A percentile compares a stretch with the other conserved stretches of the same genome.
Evolutionary conservation across 306 rosid genomes (phyloP).

Genomic region (Cercis canadensis): DNA sequence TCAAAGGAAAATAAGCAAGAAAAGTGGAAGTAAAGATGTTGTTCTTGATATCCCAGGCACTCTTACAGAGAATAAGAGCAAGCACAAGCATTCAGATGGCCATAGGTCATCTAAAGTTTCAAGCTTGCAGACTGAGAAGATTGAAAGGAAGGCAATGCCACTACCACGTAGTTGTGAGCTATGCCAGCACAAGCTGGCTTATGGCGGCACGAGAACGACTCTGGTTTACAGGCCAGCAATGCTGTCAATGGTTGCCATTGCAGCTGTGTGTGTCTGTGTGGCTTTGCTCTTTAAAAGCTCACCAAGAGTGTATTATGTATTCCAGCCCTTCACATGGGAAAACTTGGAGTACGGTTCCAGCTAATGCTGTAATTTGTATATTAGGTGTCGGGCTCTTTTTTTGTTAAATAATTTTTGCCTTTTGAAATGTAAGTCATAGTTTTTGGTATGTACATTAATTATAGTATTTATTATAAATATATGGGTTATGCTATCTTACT

Average conservation of each 20-base stretch:
- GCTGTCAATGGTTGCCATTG: constrained; percentile 86
- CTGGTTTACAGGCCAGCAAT: constrained; percentile 76
- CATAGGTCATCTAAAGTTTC: constrained; percentile 45
- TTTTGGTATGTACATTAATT: constrained; percentile 36
- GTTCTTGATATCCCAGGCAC: constrained; percentile 62
- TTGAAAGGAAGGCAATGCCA: too few relatives aligned
- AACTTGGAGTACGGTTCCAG: constrained; percentile 67
- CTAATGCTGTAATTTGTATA: constrained; percentile 40
- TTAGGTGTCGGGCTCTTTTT: constrained; percentile 32
- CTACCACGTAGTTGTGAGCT: constrained; percentile 43
- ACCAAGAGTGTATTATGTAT: constrained; percentile 66
- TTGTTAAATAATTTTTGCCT: neutral
- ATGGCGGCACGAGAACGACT: constrained; percentile 47
- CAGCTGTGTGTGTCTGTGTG: constrained; percentile 87
- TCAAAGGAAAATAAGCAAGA: constrained; percentile 60
- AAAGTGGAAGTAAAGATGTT: constrained; percentile 51
- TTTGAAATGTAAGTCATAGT: constrained; percentile 21
- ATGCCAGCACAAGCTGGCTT: constrained; percentile 57
- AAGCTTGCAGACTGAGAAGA: constrained; percentile 60
- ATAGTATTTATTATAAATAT: constrained; percentile 18
- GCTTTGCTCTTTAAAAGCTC: constrained; percentile 90
- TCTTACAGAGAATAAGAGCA: constrained; percentile 45
- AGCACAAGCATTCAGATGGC: constrained; percentile 50
- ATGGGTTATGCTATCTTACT: neutral
- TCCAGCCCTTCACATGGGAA: constrained; percentile 89